phyloP scores from a whole-genome alignment of 192 early-diverging fungal genomes.

The Allomyces javanicus region DNA sequence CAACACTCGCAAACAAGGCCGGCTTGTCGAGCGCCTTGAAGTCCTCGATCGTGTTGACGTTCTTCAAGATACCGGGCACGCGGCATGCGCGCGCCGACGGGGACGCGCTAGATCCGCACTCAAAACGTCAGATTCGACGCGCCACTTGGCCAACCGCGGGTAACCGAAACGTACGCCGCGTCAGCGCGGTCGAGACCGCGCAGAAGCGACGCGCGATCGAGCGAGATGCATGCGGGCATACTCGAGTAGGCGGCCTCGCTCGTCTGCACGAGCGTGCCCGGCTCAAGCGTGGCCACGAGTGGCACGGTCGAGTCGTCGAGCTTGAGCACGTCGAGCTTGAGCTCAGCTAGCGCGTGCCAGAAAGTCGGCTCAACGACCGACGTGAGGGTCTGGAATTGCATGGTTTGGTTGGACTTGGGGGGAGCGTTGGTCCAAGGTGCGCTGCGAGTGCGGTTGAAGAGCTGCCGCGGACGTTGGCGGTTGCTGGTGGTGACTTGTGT shows the following conservation, averaged over 20 bases:
- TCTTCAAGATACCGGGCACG: conserved; percentile 35
- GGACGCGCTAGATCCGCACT: no score
- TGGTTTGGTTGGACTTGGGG: neutral
- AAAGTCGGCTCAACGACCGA: conserved; percentile 77
- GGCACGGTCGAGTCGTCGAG: conserved; percentile 39
- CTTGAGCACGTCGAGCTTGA: conserved; percentile 66
- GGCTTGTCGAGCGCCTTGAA: conserved; percentile 66
- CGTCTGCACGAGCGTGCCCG: neutral
- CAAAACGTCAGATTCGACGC: no score
- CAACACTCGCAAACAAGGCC: conserved; percentile 22
- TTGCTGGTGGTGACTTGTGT: no score
- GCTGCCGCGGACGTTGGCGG: no score
- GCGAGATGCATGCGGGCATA: neutral
- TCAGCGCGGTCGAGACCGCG: no score
- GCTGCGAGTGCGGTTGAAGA: no score
- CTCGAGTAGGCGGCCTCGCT: neutral
- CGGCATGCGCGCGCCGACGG: no score
- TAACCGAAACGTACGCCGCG: no score
- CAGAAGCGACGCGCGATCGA: neutral
- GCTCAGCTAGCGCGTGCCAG: conserved; percentile 62
- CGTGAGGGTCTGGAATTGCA: conserved; percentile 69
- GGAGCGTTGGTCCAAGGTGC: no score
- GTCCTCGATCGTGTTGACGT: conserved; percentile 90
- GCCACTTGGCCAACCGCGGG: no score
- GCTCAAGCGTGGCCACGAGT: conserved; percentile 1